phyloP scores from a whole-genome alignment of 805 yeast species.

The Pichia thaimueangensis region DNA sequence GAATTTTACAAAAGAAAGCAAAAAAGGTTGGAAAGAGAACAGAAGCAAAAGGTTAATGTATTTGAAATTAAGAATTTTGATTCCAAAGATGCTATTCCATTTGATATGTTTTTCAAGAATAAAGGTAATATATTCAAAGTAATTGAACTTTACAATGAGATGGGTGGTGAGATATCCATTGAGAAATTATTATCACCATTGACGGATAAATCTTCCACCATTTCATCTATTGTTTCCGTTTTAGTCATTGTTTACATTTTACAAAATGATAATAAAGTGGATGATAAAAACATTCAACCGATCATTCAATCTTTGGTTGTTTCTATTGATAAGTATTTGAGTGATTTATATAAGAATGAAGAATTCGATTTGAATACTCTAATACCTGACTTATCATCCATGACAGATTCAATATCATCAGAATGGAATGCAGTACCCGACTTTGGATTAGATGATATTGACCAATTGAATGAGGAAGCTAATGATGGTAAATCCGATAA shows the following conservation, averaged over 20 bases:
- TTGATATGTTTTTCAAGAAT: constrained; percentile 5
- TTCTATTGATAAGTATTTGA: constrained; percentile 15
- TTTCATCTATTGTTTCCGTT: constrained; percentile 24
- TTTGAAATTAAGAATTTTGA: constrained; percentile 11
- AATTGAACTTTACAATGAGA: constrained; percentile 28
- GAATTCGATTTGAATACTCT: no score
- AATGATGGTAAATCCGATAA: no score
- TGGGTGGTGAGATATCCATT: constrained; percentile 26
- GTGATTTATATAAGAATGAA: background rate
- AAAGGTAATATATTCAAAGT: constrained; percentile 11
- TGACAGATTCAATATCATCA: background rate
- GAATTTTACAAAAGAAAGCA: constrained; percentile 65
- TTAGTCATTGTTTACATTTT: constrained; percentile 21
- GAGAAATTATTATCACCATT: constrained; percentile 11
- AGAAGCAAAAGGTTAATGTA: constrained; percentile 20
- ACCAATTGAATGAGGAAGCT: no score
- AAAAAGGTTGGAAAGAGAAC: constrained; percentile 47
- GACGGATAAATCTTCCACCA: constrained; percentile 20
- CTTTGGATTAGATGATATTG: no score
- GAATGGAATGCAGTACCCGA: no score
- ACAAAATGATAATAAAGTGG: constrained; percentile 6
- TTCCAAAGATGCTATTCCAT: constrained; percentile 8
- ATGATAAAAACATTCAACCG: constrained; percentile 18
- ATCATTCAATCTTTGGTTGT: constrained; percentile 29
- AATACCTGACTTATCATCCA: no score